A percentile compares a stretch with the other conserved stretches of the same genome.
These are phyloP conservation scores for Obelidium mucronatum DNA, from an alignment of 192 early-diverging fungal species.

Conservation along the genomic window DNA sequence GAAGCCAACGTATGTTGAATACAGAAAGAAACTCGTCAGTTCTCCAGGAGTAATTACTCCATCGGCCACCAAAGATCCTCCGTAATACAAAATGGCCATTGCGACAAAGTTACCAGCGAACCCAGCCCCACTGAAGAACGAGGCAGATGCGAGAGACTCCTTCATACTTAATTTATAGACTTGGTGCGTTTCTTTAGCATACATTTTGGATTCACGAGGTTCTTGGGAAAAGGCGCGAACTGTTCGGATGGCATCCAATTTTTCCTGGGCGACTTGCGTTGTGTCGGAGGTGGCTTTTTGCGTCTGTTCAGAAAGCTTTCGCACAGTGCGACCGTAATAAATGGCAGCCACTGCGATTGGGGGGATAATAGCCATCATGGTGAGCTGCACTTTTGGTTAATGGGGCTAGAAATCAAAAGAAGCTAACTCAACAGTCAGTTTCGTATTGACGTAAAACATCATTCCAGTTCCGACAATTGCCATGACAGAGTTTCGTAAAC, in stretches of 20 bases:
- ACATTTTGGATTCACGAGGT: conserved; percentile 32
- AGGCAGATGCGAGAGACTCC: conserved; percentile 35
- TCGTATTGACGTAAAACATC: conserved; percentile 67
- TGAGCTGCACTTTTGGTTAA: conserved; percentile 29
- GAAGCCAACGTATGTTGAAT: conserved; percentile 43
- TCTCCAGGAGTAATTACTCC: conserved; percentile 46
- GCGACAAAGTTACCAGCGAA: conserved; percentile 48
- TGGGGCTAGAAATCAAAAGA: background rate
- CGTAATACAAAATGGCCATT: conserved; percentile 54
- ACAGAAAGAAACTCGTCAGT: conserved; percentile 49
- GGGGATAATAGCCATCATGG: conserved; percentile 78
- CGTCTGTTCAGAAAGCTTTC: conserved; percentile 64
- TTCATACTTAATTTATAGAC: conserved; percentile 42
- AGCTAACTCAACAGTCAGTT: conserved; percentile 26
- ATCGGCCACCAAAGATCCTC: conserved; percentile 43
- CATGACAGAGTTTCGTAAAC: conserved; percentile 66
- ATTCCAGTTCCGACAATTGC: conserved; percentile 66
- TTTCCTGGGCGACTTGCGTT: conserved; percentile 75
- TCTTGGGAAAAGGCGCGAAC: conserved; percentile 56
- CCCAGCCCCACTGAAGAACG: conserved; percentile 46
- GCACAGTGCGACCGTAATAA: conserved; percentile 71
- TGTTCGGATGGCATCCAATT: conserved; percentile 54
- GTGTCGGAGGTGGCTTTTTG: conserved; percentile 72
- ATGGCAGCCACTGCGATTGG: conserved; percentile 74
- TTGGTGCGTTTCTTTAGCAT: conserved; percentile 31